Evolutionary conservation across 2,329 filamentous ascomycete genomes (phyloP).

Genomic region (Xylariaceae sp.): DNA sequence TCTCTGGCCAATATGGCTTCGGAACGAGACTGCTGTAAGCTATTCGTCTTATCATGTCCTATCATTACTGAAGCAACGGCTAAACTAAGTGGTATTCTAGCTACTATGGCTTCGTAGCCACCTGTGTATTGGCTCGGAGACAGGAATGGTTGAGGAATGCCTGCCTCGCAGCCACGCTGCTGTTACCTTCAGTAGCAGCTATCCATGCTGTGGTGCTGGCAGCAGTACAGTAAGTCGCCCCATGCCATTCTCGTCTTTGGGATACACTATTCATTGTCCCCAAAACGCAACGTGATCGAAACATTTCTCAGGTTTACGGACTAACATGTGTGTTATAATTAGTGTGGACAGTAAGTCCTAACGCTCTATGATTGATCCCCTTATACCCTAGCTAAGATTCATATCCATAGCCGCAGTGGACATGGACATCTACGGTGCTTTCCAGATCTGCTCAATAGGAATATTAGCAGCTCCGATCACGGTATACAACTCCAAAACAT

Average conservation of each 20-base stretch:
- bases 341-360: conserved; percentile 44
- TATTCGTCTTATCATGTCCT: background rate
- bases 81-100: conserved; percentile 25
- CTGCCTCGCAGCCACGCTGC: conserved; percentile 56
- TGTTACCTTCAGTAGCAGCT: conserved; percentile 59
- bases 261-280: background rate
- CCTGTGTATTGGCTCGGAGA: conserved; percentile 58
- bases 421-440: conserved; percentile 63
- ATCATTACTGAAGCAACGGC: background rate
- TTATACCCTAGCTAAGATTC: conserved; percentile 4
- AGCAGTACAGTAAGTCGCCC: conserved; percentile 40
- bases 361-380: background rate
- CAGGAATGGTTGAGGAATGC: conserved; percentile 57
- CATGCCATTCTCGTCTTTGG: background rate
- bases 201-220: conserved; percentile 59
- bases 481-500: conserved; percentile 55
- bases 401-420: conserved; percentile 50
- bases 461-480: conserved; percentile 60
- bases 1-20: conserved; percentile 38
- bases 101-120: conserved; percentile 59
- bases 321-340: background rate
- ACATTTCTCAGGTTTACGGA: background rate
- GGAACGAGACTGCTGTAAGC: conserved; percentile 37
- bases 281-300: background rate
- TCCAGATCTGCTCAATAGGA: conserved; percentile 61